Evolutionary conservation across 768 basidiomycete genomes (phyloP), one percentile per base, ranked within the genome.

Genomic region (Leucocoprinus leucothites): DNA sequence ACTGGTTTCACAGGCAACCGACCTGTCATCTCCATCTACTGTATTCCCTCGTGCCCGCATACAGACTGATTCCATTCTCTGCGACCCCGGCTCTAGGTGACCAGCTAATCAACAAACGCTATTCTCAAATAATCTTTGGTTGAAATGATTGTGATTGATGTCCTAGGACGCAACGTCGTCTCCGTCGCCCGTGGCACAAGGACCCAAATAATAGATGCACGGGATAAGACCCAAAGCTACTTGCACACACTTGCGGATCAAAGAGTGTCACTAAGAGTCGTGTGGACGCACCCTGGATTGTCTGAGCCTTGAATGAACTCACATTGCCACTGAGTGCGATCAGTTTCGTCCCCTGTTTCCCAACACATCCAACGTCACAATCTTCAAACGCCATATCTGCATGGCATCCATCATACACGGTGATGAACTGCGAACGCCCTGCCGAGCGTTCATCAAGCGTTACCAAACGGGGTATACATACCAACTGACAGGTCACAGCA

Each of bases 1-100:
- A n/a, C n/a, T n/a, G n/a, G 50, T 51, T 43, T 41, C 50, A 42
- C 40, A n/a, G 25, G 50, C 50, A 51, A 51, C 50, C 50, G 40
- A 31, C 2, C 50, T 51, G 50, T 31, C 31, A 31, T 42, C 50
- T 26, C 40, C 18, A 41, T 25, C 7, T 9, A 47, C n/a, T 47
- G 45, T 22, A 46, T 22, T 22, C 45, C 45, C 25, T 31, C 28
- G 46, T 31, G 22, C 46, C n/a, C 25, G 26, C 26, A 24, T n/a
- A 34, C 18, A 48, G n/a, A 31, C 5, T 5, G 11, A 5, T 31
- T 31, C 31, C 31, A 11, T 31, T 11, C 31, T 31, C n/a, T 31
- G 13, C 35, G n/a, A 14, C 19, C 7, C 8, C 34, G 48, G 6
- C 21, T 5, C 40, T 16, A 7, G 8, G 14, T 35, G 35, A 14